phyloP scores from a whole-genome alignment of 164 flowering plant genomes.

The Macadamia integrifolia region DNA sequence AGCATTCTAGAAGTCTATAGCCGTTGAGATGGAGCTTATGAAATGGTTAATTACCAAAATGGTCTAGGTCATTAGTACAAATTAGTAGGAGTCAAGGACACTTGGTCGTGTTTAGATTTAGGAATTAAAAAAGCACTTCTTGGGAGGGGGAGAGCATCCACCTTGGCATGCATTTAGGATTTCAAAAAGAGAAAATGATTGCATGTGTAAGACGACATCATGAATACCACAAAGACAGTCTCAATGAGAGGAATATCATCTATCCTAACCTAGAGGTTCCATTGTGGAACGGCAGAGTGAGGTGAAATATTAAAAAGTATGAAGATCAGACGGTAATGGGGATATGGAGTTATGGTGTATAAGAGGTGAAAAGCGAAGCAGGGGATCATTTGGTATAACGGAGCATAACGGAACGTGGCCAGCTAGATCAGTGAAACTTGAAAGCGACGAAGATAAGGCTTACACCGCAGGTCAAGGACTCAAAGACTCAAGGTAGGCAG shows the following conservation, averaged over 20 bases:
- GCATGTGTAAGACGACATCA: not conserved
- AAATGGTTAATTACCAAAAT: not conserved
- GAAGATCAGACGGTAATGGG: no score
- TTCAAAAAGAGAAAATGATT: not conserved
- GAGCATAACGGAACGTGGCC: no score
- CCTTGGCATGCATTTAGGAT: not conserved
- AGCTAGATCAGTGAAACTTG: no score
- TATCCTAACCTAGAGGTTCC: slow-evolving; percentile 3
- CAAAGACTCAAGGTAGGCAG: no score
- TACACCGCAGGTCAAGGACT: no score
- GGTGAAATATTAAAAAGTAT: not conserved
- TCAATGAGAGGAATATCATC: no score
- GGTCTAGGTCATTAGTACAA: not conserved
- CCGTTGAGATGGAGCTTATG: not conserved
- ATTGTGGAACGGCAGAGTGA: slow-evolving; percentile 29
- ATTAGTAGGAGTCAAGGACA: not conserved
- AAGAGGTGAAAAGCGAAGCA: no score
- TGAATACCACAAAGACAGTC: no score
- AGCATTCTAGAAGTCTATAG: not conserved
- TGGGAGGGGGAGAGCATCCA: not conserved
- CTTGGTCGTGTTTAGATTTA: no score
- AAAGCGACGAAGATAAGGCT: no score
- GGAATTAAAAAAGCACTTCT: not conserved
- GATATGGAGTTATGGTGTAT: no score
- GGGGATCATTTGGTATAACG: no score